These are phyloP conservation scores for Ogataea methanolica DNA, from an alignment of 805 yeast species.

Conservation along the genomic window DNA sequence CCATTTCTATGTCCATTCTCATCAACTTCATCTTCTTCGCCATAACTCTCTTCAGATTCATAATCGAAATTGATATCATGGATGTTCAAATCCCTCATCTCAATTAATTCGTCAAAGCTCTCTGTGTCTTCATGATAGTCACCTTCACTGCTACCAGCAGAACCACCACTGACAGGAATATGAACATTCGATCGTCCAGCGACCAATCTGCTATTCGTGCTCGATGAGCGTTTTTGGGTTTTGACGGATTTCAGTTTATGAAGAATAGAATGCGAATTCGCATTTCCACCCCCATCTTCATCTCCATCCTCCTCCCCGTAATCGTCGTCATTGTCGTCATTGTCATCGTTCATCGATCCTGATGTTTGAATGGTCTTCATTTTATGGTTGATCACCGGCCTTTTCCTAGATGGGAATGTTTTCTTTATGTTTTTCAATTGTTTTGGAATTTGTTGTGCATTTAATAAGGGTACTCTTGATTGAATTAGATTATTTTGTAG, in stretches of 20 bases:
- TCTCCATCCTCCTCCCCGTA: neutral
- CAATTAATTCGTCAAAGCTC: neutral
- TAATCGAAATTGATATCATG: slow-evolving; percentile 4
- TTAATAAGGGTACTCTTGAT: neutral
- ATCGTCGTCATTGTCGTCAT: neutral
- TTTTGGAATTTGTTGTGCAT: neutral
- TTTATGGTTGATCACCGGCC: slow-evolving; percentile 8
- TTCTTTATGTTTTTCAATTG: neutral
- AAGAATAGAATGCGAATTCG: too few species aligned
- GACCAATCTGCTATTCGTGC: too few species aligned
- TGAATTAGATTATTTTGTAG: neutral
- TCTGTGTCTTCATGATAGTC: neutral
- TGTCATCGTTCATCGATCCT: neutral
- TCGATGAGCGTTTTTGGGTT: too few species aligned
- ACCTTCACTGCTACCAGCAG: too few species aligned
- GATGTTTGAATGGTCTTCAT: slow-evolving; percentile 4
- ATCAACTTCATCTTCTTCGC: neutral
- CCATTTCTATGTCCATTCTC: neutral
- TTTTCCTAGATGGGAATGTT: slow-evolving; percentile 1
- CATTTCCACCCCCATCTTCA: neutral
- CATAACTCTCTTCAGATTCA: slow-evolving; percentile 4
- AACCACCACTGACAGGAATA: too few species aligned
- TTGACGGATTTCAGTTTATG: too few species aligned
- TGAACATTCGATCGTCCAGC: too few species aligned
- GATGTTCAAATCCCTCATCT: slow-evolving; percentile 1